phyloP scores from a whole-genome alignment of 257 asterid genomes.

The Fraxinus anomala region DNA sequence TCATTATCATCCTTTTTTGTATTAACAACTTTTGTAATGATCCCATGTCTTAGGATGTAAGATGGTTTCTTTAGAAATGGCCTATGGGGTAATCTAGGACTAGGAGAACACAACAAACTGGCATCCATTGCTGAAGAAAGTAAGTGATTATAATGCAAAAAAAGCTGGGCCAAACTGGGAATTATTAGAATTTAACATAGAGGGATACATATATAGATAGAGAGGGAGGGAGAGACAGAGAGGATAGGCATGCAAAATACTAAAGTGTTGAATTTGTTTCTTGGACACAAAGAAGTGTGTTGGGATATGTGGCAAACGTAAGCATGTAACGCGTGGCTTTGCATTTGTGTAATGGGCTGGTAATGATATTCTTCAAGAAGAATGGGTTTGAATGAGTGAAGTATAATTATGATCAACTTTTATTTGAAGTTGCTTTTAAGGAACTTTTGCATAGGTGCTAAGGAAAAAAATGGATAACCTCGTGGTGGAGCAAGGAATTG shows the following conservation, averaged over 20 bases:
- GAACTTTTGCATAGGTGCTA: not conserved
- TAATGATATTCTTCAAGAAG: not conserved
- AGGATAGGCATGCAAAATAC: not conserved
- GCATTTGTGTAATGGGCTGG: not conserved
- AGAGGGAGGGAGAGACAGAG: not conserved
- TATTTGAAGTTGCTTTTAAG: conserved; percentile 5
- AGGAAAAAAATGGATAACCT: not conserved
- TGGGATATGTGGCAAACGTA: not conserved
- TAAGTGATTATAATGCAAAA: not conserved
- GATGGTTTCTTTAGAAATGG: not conserved
- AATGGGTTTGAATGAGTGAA: not conserved
- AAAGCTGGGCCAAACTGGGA: not conserved
- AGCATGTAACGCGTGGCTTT: not conserved
- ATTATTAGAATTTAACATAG: not conserved
- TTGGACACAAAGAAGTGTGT: not conserved
- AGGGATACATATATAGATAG: not conserved
- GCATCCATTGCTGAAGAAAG: conserved; percentile 31
- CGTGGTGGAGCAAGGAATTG: not conserved
- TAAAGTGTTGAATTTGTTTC: not conserved
- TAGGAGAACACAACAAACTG: conserved; percentile 21
- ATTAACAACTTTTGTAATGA: conserved; percentile 7
- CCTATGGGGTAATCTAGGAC: conserved; percentile 26
- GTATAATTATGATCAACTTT: not conserved
- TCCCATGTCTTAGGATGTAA: conserved; percentile 13
- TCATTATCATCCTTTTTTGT: conserved; percentile 32